Evolutionary conservation across 1,139 yeast genomes (phyloP), one percentile per base, ranked within the genome.

Genomic region (Saccharomyces hybrid): DNA sequence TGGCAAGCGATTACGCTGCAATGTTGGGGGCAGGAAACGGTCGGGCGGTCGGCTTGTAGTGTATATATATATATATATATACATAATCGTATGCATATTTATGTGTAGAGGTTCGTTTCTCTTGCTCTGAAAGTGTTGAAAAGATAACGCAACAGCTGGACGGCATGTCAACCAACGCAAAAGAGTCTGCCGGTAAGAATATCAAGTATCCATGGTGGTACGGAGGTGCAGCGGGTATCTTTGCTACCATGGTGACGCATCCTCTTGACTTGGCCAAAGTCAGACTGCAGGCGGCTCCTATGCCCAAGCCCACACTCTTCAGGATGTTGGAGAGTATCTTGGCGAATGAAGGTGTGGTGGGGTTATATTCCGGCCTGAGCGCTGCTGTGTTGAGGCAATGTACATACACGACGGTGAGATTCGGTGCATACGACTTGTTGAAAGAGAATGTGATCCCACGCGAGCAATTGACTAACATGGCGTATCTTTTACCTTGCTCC

Each of bases 301-400:
- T 75, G 52, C 80, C 88, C 54, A 81, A 86, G 32, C 84, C 83
- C 57, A 77, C 84, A 0, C 75, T 88, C 62, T 69, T 78, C 9
- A 75, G 81, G 11, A 85, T 88, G 80, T 78, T 87, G 13, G 69
- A 73, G 49, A 79, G 77, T 50, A 87, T 88, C 32, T 71, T 85
- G 26, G 75, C 74, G 14, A 72, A 79, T 54, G 95, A 88, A 68
- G 95, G 95, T 3, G 62, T 83, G 23, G 68, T 79, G 53, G 87
- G 86, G 47, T 77, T 87, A 27, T 88, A 88, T 67, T 82, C 89
- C 0, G 96, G 96, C 0, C 76, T 89, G 51, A 81, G 88, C 52
- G 96, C 96, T 1, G 85, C 95, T 1, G 72, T 88, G 52, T 75
- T 89, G 56, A 81, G 96, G 67, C 96, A 89, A 70, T 95, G 89